Conservation (phyloP, 192 early-diverging fungal genomes). For the Pilaira anomala region DNA sequence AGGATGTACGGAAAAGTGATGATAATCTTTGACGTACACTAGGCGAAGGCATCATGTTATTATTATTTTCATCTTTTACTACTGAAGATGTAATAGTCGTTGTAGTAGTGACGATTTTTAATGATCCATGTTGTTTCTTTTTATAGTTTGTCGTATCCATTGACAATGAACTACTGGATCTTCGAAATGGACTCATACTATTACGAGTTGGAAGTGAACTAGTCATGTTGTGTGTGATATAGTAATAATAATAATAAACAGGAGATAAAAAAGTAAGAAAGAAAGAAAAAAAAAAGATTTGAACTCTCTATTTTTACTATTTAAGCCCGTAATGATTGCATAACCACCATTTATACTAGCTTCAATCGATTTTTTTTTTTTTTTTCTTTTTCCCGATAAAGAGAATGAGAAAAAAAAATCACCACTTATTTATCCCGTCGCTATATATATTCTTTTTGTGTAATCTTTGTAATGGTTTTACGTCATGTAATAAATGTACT, state of each 20-base stretch:
- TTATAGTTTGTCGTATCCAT: background rate
- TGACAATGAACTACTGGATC: background rate
- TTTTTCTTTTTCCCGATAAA: background rate
- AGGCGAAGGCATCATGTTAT: background rate
- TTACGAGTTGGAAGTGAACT: background rate
- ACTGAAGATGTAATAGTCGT: too few relatives aligned
- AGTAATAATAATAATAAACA: background rate
- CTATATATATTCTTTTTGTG: too few relatives aligned
- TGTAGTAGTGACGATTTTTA: background rate
- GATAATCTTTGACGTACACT: slow-evolving; percentile 5
- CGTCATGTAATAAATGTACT: too few relatives aligned
- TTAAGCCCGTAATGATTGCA: too few relatives aligned
- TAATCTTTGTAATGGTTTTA: too few relatives aligned
- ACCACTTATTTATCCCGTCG: too few relatives aligned
- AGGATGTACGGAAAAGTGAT: slow-evolving; percentile 2
- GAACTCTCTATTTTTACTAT: too few relatives aligned
- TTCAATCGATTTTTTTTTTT: background rate
- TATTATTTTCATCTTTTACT: too few relatives aligned
- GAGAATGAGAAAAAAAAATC: too few relatives aligned
- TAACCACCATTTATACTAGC: too few relatives aligned
- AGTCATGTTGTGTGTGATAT: background rate
- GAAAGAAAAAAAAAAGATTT: too few relatives aligned
- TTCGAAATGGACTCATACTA: background rate
- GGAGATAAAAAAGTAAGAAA: too few relatives aligned
- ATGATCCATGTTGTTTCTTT: background rate